Evolutionary conservation across 768 basidiomycete genomes (phyloP), one percentile per base, ranked within the genome.

Genomic region (Boletus insuetus): DNA sequence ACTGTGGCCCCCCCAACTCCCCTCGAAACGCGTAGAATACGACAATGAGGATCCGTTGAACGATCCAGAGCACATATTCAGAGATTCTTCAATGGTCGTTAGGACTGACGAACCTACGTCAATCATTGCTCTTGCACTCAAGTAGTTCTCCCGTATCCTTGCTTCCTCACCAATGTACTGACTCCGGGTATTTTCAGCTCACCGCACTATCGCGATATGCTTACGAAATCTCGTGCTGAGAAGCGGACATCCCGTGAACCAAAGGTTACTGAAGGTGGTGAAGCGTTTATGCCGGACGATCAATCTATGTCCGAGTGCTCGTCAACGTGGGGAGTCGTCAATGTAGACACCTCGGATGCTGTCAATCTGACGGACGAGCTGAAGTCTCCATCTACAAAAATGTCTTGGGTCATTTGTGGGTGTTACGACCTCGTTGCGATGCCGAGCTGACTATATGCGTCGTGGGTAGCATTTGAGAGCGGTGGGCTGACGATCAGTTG

Each of bases 101-200:
- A 82, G 96, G 19, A 94, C 94, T 19, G 94, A 98, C 69, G 97
- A 99, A 66, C 97, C 96, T 3, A 97, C 95, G 0, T 98, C 96
- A 17, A 97, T 98, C 65, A 94, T 98, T 59, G 95, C 97, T 8
- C 85, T 98, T 53, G 92, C 94, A 6, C 74, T 99, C 46, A 91
- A 89, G 92, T 93, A 64, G 64, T 83, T 72, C 9, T 41, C 16
- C 48, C 46, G 14, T 31, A n/a, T 20, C 19, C 19, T 50, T 38
- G 20, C 32, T 3, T 40, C 46, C 16, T 31, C 38, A 42, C 19
- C 17, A n/a, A 53, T 44, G 50, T 35, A 9, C 58, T 64, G 29
- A 65, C 14, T 38, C 1, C 1, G 49, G 24, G 3, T 11, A 24
- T 45, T 44, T 41, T 53, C 29, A 93, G 91, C 59, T 93, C 91